Percentiles rank a stretch among this genome's conserved stretches.
These are phyloP conservation scores for Saccharomycopsis fodiens DNA, from an alignment of 805 yeast species.

Conservation along the genomic window DNA sequence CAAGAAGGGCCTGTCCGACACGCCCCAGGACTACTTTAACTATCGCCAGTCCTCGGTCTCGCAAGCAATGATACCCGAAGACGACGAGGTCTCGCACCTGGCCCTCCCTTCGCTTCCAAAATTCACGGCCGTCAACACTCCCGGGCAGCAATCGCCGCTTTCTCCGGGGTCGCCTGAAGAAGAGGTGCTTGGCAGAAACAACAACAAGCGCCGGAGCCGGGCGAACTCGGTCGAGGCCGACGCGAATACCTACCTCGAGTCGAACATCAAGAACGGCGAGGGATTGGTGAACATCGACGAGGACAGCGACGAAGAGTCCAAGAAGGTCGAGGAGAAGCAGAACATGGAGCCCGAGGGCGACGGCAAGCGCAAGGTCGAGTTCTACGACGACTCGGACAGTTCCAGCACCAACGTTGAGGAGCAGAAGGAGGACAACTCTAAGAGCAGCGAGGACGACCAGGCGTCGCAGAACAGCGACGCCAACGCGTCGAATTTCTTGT, in stretches of 20 bases:
- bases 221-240: conserved; percentile 16
- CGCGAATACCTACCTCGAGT: conserved; percentile 4
- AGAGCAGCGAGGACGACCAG: background rate
- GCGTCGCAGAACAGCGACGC: background rate
- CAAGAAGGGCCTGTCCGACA: background rate
- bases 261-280: background rate
- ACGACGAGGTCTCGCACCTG: conserved; percentile 8
- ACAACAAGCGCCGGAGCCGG: conserved; percentile 9
- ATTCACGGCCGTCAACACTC: conserved; percentile 4
- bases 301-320: background rate
- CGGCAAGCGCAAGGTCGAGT: background rate
- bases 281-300: background rate
- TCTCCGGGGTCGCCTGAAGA: background rate
- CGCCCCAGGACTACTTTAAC: background rate
- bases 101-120: conserved; percentile 11
- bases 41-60: background rate
- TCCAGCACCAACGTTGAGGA: background rate
- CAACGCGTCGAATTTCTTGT: background rate
- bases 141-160: background rate
- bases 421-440: background rate
- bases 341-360: background rate
- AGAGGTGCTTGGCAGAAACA: background rate
- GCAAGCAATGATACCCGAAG: conserved; percentile 13
- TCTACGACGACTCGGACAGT: background rate
- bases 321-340: background rate